Evolutionary conservation across 2,329 filamentous ascomycete species (phyloP).

Genomic region (Nakataea oryzae): DNA sequence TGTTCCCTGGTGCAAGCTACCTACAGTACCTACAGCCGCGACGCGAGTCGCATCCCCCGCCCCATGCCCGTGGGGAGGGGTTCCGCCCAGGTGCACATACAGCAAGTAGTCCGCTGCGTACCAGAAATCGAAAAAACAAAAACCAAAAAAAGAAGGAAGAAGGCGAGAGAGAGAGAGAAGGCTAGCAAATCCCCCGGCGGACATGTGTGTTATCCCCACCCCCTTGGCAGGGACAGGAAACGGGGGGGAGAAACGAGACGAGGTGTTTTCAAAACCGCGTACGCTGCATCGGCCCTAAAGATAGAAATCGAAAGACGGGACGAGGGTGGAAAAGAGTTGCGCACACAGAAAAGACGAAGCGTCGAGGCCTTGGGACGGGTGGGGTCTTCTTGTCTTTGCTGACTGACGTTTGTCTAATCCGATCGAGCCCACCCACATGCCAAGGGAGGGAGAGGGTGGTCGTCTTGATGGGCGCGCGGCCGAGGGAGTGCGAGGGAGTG

Average conservation of each 20-base stretch:
- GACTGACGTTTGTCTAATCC: neutral
- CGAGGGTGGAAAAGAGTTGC: neutral
- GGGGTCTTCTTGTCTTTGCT: neutral
- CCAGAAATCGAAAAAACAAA: too few relatives aligned
- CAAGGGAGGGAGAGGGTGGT: too few relatives aligned
- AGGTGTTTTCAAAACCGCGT: neutral
- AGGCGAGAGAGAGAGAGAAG: too few relatives aligned
- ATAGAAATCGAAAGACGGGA: neutral
- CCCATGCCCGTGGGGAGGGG: neutral
- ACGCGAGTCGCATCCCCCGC: neutral
- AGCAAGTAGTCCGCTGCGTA: too few relatives aligned
- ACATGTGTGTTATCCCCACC: neutral
- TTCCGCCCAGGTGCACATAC: neutral
- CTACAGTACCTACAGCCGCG: too few relatives aligned
- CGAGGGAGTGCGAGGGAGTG: too few relatives aligned
- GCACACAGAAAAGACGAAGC: neutral
- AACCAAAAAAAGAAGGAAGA: too few relatives aligned
- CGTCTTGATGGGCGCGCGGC: too few relatives aligned
- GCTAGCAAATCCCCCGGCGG: neutral
- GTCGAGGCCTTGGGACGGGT: neutral
- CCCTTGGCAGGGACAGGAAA: neutral
- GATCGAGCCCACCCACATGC: neutral
- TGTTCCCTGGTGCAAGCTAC: too few relatives aligned
- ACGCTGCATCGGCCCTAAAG: neutral
- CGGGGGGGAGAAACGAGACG: neutral